Percentiles rank a stretch among this genome's conserved stretches.
These are phyloP conservation scores for Colletotrichum sp. DNA, from an alignment of 2,329 filamentous ascomycete species.

Conservation along the genomic window DNA sequence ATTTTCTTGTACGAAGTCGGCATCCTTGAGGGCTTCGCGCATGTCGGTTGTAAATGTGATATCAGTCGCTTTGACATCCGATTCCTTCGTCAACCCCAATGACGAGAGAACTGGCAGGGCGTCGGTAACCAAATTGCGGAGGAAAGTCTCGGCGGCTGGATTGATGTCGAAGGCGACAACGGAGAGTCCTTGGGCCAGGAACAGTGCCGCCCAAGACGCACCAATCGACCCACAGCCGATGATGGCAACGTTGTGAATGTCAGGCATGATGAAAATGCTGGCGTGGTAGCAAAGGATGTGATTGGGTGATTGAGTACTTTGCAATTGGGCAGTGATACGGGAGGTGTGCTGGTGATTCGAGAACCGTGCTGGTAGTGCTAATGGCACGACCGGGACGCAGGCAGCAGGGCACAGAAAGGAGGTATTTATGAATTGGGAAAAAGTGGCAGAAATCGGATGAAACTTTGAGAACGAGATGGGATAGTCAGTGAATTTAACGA, in stretches of 20 bases:
- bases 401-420: background rate
- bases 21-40: constrained; percentile 16
- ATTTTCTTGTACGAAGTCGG: constrained; percentile 44
- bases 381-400: background rate
- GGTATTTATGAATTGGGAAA: background rate
- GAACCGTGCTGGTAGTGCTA: background rate
- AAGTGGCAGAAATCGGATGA: background rate
- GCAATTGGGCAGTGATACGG: background rate
- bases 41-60: constrained; percentile 7
- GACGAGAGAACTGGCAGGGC: constrained; percentile 7
- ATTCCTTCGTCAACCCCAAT: background rate
- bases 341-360: background rate
- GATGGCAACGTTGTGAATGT: constrained; percentile 30
- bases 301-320: background rate
- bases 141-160: constrained; percentile 34
- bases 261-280: background rate
- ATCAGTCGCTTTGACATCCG: background rate
- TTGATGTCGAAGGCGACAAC: constrained; percentile 48
- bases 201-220: constrained; percentile 43
- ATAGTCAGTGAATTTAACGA: background rate
- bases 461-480: background rate
- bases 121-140: constrained; percentile 22
- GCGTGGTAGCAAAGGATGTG: background rate
- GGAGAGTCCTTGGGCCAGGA: constrained; percentile 32
- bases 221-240: constrained; percentile 37